Base-by-base conservation (phyloP, 169 alveolate genomes). In the Babesia sp. region DNA sequence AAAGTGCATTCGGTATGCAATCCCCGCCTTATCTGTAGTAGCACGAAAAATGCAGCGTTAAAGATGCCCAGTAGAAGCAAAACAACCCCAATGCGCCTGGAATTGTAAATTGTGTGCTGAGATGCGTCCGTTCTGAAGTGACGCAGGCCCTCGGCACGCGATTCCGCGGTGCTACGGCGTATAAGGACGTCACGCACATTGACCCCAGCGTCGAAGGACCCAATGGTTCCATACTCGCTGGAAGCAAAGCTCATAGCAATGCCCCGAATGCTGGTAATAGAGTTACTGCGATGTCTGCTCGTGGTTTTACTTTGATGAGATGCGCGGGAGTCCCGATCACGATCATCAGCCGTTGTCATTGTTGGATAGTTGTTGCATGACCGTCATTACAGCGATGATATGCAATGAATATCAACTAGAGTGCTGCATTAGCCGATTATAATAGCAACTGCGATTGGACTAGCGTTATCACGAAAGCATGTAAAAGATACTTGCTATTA, bases 1-100 rank as follows among this genome's bases (percentile, higher is more conserved):
- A 69, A 9, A 3, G 54, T 28, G 48, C 79, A 69, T 57, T 69
- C 79, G 9, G 57, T 68, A 26, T 54, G 56, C 9, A 24, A 22
- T 22, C 18, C 18, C n/a, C 58, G 37, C 24, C 59, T 53, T 28
- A 5, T 14, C 42, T 42, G 58, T 5, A 69, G 55, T 26, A 69
- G 42, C 6, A 55, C 16, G 24, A 55, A 69, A 11, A 69, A 14
- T 2, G 42, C n/a, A 12, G 22, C 26, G 55, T 69, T 69, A 12
- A 54, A 37, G 3, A 55, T 26, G 3, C 44, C 56, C 68, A 69
- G 41, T 6, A 69, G 4, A 18, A 69, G 37, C 70, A 69, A 12
- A 6, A 69, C 42, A 16, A 69, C 4, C 20, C 66, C 66, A 0
- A 53, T 24, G 18, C 61, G 61, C 48, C 41, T n/a, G 0, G 74